phyloP scores from a whole-genome alignment of 1,284 basidiomycete species.

The Microbotryum intermedium region DNA sequence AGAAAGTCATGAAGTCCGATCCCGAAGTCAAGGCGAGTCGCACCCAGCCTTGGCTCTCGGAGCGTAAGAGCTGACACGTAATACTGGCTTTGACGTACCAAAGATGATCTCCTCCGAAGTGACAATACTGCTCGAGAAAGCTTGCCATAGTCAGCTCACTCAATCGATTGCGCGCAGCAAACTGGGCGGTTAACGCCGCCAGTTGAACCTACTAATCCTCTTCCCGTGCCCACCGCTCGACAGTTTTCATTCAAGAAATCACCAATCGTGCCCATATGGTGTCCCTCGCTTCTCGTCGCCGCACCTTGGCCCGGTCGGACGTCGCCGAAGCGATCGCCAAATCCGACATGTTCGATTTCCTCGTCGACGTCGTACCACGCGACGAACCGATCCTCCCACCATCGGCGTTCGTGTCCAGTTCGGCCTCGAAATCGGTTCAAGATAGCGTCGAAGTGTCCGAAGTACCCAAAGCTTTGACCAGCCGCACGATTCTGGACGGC shows the following conservation, averaged over 20 bases:
- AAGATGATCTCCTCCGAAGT: constrained; percentile 97
- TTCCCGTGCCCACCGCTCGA: neutral
- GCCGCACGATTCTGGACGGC: no score
- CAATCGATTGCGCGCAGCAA: neutral
- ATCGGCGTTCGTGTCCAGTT: no score
- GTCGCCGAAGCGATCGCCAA: constrained; percentile 81
- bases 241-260: constrained; percentile 90
- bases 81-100: neutral
- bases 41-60: neutral
- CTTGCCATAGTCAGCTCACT: constrained; percentile 73
- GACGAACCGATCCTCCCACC: no score
- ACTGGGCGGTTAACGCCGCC: neutral
- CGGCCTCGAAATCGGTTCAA: no score
- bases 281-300: constrained; percentile 82
- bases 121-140: constrained; percentile 88
- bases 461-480: no score
- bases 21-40: constrained; percentile 77
- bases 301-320: constrained; percentile 80
- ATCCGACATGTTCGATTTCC: constrained; percentile 49
- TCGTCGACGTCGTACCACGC: constrained; percentile 36
- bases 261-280: constrained; percentile 88
- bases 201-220: neutral
- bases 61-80: neutral
- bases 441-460: no score
- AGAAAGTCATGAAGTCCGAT: constrained; percentile 97